Evolutionary conservation across 1,284 basidiomycete genomes (phyloP).

Genomic region (Paramarasmius palmivorus): DNA sequence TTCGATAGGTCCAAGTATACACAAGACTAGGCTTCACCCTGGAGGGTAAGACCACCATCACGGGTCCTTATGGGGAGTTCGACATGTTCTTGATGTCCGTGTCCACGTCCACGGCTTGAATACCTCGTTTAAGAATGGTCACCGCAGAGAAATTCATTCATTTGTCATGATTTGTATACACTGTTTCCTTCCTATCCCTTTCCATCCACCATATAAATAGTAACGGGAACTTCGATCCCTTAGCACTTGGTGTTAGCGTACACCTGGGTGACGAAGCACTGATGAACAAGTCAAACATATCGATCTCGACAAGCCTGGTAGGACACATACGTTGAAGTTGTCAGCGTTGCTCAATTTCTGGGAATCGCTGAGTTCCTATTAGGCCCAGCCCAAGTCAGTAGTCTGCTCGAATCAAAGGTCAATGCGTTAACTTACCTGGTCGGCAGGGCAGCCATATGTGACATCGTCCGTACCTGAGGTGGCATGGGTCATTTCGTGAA

Average conservation of each 20-base stretch:
- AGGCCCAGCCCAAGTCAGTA: constrained; percentile 23
- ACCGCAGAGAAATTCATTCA: too few relatives aligned
- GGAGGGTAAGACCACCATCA: neutral
- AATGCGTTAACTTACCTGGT: too few relatives aligned
- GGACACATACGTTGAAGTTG: constrained; percentile 27
- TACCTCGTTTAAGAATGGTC: too few relatives aligned
- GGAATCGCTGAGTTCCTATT: constrained; percentile 18
- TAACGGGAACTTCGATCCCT: too few relatives aligned
- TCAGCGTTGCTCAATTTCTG: constrained; percentile 24
- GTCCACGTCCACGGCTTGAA: too few relatives aligned
- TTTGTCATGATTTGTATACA: too few relatives aligned
- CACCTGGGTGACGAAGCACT: too few relatives aligned
- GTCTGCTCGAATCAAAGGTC: constrained; percentile 20
- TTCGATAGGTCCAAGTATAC: neutral
- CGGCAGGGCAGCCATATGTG: constrained; percentile 1
- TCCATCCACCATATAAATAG: too few relatives aligned
- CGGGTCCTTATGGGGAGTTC: neutral
- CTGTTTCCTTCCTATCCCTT: too few relatives aligned
- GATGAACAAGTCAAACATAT: too few relatives aligned
- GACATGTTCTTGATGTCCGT: neutral
- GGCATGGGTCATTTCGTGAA: constrained; percentile 27
- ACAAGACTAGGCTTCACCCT: neutral
- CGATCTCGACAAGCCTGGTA: neutral
- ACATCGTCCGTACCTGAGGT: constrained; percentile 23
- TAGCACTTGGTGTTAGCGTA: too few relatives aligned